Percentiles rank a stretch among this genome's conserved stretches.
These are phyloP conservation scores for Nakataea oryzae DNA, from an alignment of 2,329 filamentous ascomycete species.

Conservation along the genomic window DNA sequence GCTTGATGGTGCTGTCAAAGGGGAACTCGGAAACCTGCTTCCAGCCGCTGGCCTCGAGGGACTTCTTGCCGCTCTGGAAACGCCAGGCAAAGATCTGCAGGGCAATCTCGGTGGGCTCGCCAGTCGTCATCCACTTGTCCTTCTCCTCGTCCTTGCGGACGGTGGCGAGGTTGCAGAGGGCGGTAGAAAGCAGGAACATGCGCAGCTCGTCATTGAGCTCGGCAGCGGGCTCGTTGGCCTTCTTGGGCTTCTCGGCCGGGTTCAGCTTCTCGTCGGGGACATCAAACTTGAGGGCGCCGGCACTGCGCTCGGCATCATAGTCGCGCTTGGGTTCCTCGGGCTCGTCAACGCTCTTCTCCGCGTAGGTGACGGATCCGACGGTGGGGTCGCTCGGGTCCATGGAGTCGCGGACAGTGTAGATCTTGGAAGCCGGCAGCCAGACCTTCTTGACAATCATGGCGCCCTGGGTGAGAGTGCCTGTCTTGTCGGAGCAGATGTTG, in stretches of 20 bases:
- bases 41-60: conserved; percentile 43
- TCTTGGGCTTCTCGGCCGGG: conserved; percentile 20
- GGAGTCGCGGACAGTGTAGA: conserved; percentile 51
- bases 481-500: conserved; percentile 66
- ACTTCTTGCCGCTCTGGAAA: conserved; percentile 49
- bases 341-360: conserved; percentile 16
- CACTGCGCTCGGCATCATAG: conserved; percentile 48
- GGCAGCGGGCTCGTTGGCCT: conserved; percentile 20
- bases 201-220: conserved; percentile 38
- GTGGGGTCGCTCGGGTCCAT: conserved; percentile 52
- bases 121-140: conserved; percentile 53
- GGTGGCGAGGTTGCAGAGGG: conserved; percentile 56
- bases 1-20: conserved; percentile 71
- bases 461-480: conserved; percentile 57
- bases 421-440: conserved; percentile 48
- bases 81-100: conserved; percentile 66
- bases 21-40: conserved; percentile 60
- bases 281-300: conserved; percentile 51
- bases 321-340: conserved; percentile 32
- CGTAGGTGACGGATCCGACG: conserved; percentile 40
- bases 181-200: conserved; percentile 42
- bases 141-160: conserved; percentile 44
- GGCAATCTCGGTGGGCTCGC: conserved; percentile 66
- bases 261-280: conserved; percentile 47
- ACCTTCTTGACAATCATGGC: conserved; percentile 61